Percentiles rank a stretch among this genome's conserved stretches.
These are phyloP conservation scores for Elaeis oleifera DNA, from an alignment of 202 grass and related monocot species.

Conservation along the genomic window DNA sequence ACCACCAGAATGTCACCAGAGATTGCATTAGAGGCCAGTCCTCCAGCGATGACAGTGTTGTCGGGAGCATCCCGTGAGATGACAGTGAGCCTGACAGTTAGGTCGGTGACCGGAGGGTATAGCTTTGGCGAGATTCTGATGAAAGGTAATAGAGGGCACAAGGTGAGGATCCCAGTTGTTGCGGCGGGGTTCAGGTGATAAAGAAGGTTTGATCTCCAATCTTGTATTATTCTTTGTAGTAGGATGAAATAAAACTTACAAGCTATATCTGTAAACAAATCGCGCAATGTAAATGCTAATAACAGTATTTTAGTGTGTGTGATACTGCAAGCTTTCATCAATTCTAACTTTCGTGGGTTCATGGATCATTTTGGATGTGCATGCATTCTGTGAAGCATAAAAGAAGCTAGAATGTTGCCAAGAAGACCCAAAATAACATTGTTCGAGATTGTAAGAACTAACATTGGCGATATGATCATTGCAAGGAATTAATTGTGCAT, in stretches of 20 bases:
- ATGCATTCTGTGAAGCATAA: too few relatives aligned
- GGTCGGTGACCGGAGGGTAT: slow-evolving; percentile 67
- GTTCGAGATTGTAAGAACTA: too few relatives aligned
- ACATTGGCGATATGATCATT: too few relatives aligned
- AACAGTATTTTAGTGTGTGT: not conserved
- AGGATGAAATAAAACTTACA: not conserved
- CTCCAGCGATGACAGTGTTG: slow-evolving; percentile 57
- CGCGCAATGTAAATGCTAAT: not conserved
- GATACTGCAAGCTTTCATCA: too few relatives aligned
- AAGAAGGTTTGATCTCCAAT: not conserved
- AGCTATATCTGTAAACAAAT: not conserved
- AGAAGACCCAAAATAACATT: too few relatives aligned
- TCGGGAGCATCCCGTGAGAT: slow-evolving; percentile 47
- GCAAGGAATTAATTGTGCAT: too few relatives aligned
- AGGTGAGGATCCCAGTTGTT: slow-evolving; percentile 76
- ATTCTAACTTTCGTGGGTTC: too few relatives aligned
- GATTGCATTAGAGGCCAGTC: slow-evolving; percentile 55
- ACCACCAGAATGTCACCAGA: slow-evolving; percentile 62
- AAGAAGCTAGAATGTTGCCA: too few relatives aligned
- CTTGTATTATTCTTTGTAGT: slow-evolving; percentile 10
- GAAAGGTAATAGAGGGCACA: slow-evolving; percentile 79
- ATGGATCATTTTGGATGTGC: too few relatives aligned
- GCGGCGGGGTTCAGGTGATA: slow-evolving; percentile 52
- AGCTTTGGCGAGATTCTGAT: slow-evolving; percentile 81
- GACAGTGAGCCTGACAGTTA: slow-evolving; percentile 48